phyloP scores from a whole-genome alignment of 495 filamentous ascomycete genomes.

The Gamarada debralockiae region DNA sequence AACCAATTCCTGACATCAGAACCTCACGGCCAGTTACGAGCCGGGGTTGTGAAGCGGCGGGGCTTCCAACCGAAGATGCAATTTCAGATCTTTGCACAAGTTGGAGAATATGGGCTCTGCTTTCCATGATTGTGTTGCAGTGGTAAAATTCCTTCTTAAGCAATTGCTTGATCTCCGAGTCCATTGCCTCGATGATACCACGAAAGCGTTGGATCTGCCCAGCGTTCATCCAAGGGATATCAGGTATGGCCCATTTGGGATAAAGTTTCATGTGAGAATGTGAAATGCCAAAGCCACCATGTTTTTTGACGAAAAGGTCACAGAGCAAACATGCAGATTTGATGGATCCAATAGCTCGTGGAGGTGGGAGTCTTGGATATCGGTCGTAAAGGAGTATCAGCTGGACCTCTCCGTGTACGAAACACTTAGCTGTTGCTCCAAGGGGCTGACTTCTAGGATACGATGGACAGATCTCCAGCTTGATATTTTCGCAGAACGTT shows the following conservation, averaged over 20 bases:
- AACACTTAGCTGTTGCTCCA: not conserved
- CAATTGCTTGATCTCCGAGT: not conserved
- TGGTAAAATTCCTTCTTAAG: not conserved
- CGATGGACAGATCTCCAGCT: slow-evolving; percentile 8
- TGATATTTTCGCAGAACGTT: slow-evolving; percentile 15
- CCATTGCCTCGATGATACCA: not conserved
- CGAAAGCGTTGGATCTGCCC: not conserved
- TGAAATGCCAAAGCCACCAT: slow-evolving; percentile 5
- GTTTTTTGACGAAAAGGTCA: slow-evolving; percentile 5
- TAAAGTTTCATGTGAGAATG: slow-evolving; percentile 14
- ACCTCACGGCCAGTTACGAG: too few relatives aligned
- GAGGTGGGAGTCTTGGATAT: not conserved
- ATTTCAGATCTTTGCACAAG: not conserved
- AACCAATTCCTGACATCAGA: too few relatives aligned
- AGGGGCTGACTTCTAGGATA: not conserved
- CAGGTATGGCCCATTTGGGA: slow-evolving; percentile 8
- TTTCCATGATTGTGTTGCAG: not conserved
- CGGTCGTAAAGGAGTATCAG: slow-evolving; percentile 1
- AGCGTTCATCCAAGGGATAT: not conserved
- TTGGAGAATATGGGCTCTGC: not conserved
- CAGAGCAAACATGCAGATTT: slow-evolving; percentile 10
- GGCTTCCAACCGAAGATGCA: too few relatives aligned
- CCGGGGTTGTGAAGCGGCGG: too few relatives aligned
- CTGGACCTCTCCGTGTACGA: slow-evolving; percentile 3
- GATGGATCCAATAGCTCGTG: slow-evolving; percentile 2